A percentile compares a stretch with the other conserved stretches of the same genome.
Conservation (phyloP, 768 basidiomycete genomes). For the Rhizopogon sp. region DNA sequence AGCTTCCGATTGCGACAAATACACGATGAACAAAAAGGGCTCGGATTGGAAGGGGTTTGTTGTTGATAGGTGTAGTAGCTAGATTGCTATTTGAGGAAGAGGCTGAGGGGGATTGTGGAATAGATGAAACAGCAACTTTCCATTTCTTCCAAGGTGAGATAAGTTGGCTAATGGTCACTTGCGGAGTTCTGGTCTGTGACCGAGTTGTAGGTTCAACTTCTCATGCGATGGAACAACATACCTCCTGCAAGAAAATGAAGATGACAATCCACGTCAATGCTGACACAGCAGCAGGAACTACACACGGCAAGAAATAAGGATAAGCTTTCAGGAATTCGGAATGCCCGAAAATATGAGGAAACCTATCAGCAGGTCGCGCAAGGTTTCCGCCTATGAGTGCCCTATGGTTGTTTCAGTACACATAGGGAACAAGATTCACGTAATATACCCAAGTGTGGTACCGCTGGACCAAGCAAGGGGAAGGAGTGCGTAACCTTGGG, state of each 20-base stretch:
- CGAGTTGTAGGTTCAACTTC: background rate
- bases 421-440: background rate
- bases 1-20: slow-evolving; percentile 51
- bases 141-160: background rate
- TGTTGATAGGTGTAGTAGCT: background rate
- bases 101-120: background rate
- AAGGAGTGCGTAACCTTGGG: slow-evolving; percentile 49
- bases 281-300: slow-evolving; percentile 54
- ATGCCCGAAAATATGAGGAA: slow-evolving; percentile 54
- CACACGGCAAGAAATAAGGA: slow-evolving; percentile 73
- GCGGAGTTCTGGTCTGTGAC: background rate
- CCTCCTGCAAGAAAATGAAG: slow-evolving; percentile 53
- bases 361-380: slow-evolving; percentile 60
- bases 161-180: background rate
- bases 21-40: slow-evolving; percentile 45
- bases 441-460: slow-evolving; percentile 35
- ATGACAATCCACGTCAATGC: slow-evolving; percentile 45
- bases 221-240: slow-evolving; percentile 5
- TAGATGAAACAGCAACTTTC: background rate
- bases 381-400: slow-evolving; percentile 66
- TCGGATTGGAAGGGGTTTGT: slow-evolving; percentile 36
- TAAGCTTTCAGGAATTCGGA: slow-evolving; percentile 54
- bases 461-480: slow-evolving; percentile 46
- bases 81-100: background rate
- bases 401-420: slow-evolving; percentile 28